Evolutionary conservation across 352 stramenopile genomes (phyloP), one percentile per base, ranked within the genome.

Genomic region (Albugo candida): DNA sequence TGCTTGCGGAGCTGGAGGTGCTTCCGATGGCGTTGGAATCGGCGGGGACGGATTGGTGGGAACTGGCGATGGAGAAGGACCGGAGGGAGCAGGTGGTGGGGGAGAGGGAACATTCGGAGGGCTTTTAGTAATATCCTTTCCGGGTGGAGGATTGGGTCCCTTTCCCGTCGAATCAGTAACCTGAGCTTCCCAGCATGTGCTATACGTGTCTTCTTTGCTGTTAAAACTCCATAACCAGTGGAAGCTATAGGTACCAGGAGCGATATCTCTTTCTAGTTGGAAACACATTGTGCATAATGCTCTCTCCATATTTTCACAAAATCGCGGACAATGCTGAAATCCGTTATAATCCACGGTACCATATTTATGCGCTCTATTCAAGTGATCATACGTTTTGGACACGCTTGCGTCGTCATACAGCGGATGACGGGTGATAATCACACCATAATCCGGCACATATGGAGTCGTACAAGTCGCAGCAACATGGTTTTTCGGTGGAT

Each of bases 281-380:
- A 69, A 69, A 53, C 61, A 69, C 54, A 69, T 62, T 11, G 61
- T 69, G 48, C 60, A 65, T 24, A 68, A 49, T 43, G 60, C 49
- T 6, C 52, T 45, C 34, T 55, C 57, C 46, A 49, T 62, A 51
- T 63, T 41, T 31, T 57, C 35, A 45, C 60, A 65, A 45, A 68
- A 68, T 45, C 61, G 63, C 14, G 58, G 58, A 48, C 61, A 69
- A 53, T 65, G 36, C 61, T 69, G 61, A 45, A 69, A 65, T 1
- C 54, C 61, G 31, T 61, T 63, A 53, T 65, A 65, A 52, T 65
- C 58, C n/a, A 65, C 41, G 13, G 46, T n/a, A 13, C 60, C 60
- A n/a, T 48, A 42, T 1, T 37, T 19, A 45, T 68, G 60, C 16
- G 47, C 24, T 21, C 54, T 56, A 35, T 68, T 68, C 20, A 20